These are phyloP conservation scores for Colletotrichum tropicicola DNA, from an alignment of 2,329 filamentous ascomycete genomes.

Conservation along the genomic window DNA sequence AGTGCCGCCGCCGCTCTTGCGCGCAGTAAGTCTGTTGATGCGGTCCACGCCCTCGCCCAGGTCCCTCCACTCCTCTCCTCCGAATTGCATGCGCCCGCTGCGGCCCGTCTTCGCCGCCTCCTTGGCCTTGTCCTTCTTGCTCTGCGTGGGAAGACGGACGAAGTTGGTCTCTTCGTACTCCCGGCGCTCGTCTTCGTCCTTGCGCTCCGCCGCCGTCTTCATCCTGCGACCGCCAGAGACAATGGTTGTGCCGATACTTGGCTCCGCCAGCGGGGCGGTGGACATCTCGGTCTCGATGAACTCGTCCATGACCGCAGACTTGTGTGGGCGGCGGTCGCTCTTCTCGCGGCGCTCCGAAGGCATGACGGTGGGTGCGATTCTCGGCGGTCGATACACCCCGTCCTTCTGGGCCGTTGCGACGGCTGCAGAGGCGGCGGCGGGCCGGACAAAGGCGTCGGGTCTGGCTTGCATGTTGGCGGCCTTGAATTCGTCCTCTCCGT, in stretches of 20 bases:
- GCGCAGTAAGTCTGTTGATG: slow-evolving; percentile 83
- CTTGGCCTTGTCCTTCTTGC: slow-evolving; percentile 85
- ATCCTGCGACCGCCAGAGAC: slow-evolving; percentile 79
- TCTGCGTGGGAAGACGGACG: slow-evolving; percentile 82
- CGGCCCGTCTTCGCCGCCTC: slow-evolving; percentile 61
- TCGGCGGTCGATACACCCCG: slow-evolving; percentile 88
- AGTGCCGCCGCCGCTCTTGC: slow-evolving; percentile 66
- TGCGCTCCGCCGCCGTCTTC: slow-evolving; percentile 80
- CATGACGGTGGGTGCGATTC: slow-evolving; percentile 87
- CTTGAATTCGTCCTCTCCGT: slow-evolving; percentile 38
- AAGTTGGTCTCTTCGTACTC: slow-evolving; percentile 96
- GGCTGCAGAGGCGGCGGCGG: slow-evolving; percentile 38
- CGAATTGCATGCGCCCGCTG: slow-evolving; percentile 72
- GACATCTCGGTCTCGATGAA: slow-evolving; percentile 90
- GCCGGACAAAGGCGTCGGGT: slow-evolving; percentile 47
- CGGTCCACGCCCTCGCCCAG: slow-evolving; percentile 87
- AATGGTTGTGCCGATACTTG: slow-evolving; percentile 93
- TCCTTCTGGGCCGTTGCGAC: slow-evolving; percentile 47
- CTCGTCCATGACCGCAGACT: slow-evolving; percentile 89
- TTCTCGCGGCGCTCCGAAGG: slow-evolving; percentile 74
- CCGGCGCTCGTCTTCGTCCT: slow-evolving; percentile 79
- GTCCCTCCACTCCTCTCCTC: slow-evolving; percentile 92
- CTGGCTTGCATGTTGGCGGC: slow-evolving; percentile 31
- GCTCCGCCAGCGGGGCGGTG: slow-evolving; percentile 80
- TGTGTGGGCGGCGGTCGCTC: slow-evolving; percentile 68